A percentile compares a stretch with the other conserved stretches of the same genome.
These are phyloP conservation scores for Talaromyces atroroseus DNA, from an alignment of 2,329 filamentous ascomycete genomes.

Conservation along the genomic window DNA sequence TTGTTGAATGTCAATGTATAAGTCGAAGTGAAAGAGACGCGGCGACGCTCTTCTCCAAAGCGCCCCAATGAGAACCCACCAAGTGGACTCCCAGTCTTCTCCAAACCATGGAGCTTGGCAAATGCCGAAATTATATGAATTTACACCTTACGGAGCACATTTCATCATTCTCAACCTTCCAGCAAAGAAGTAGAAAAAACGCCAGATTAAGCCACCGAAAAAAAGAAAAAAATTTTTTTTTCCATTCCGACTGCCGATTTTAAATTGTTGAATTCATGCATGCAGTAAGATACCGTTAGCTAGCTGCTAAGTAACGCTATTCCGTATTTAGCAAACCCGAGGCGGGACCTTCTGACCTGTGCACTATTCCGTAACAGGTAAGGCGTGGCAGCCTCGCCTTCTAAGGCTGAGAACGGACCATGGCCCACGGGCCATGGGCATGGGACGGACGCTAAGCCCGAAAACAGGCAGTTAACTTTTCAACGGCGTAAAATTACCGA, in stretches of 20 bases:
- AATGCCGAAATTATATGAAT: background rate
- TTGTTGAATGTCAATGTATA: background rate
- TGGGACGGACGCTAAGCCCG: background rate
- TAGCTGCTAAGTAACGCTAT: background rate
- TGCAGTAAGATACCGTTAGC: background rate
- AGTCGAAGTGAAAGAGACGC: background rate
- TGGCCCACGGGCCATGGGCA: conserved; percentile 5
- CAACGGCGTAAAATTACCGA: background rate
- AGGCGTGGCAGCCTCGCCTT: conserved; percentile 23
- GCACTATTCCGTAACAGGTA: background rate
- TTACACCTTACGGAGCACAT: too few relatives aligned
- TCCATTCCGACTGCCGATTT: too few relatives aligned
- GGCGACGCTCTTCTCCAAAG: background rate
- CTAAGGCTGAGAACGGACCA: conserved; percentile 29
- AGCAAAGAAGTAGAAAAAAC: background rate
- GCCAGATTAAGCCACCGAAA: too few relatives aligned
- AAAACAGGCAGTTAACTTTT: background rate
- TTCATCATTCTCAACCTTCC: background rate
- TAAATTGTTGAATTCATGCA: too few relatives aligned
- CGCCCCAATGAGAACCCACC: background rate
- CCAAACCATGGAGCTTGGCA: background rate
- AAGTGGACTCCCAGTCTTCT: background rate
- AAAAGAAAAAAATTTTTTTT: too few relatives aligned
- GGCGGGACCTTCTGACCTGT: background rate
- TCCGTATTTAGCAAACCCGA: too few relatives aligned